Percentiles rank a stretch among this genome's conserved stretches.
phyloP scores from a whole-genome alignment of 495 filamentous ascomycete species.

The Neurospora sp. region DNA sequence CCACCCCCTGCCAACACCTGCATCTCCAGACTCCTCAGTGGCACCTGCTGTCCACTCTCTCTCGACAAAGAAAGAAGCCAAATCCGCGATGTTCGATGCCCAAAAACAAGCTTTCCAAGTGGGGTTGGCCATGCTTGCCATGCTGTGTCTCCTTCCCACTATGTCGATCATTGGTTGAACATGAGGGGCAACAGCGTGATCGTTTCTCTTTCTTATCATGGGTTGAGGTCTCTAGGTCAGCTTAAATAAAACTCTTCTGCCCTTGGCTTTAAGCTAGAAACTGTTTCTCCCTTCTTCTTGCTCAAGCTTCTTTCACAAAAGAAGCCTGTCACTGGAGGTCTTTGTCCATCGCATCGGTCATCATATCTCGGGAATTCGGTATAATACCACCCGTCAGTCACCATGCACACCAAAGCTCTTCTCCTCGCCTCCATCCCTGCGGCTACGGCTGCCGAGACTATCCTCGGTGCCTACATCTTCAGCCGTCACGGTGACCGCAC shows the following conservation, averaged over 20 bases:
- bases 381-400: not conserved
- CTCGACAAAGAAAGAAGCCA: not conserved
- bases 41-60: not conserved
- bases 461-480: constrained; percentile 63
- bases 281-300: not conserved
- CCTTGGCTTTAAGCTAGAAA: not conserved
- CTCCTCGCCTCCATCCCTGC: constrained; percentile 26
- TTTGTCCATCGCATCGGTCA: not conserved
- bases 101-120: not conserved
- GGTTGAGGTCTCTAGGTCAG: not conserved
- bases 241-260: not conserved
- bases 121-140: not conserved
- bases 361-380: not conserved
- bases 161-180: not conserved
- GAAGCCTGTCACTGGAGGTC: not conserved
- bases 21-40: not conserved
- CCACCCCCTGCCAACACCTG: not conserved
- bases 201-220: not conserved
- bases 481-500: constrained; percentile 66
- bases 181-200: not conserved
- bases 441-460: constrained; percentile 40
- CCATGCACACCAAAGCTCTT: constrained; percentile 7
- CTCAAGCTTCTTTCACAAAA: not conserved
- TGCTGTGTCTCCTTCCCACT: not conserved
- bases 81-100: not conserved